Base-by-base conservation (phyloP, 768 basidiomycete genomes). In the Phylloporus sp. region DNA sequence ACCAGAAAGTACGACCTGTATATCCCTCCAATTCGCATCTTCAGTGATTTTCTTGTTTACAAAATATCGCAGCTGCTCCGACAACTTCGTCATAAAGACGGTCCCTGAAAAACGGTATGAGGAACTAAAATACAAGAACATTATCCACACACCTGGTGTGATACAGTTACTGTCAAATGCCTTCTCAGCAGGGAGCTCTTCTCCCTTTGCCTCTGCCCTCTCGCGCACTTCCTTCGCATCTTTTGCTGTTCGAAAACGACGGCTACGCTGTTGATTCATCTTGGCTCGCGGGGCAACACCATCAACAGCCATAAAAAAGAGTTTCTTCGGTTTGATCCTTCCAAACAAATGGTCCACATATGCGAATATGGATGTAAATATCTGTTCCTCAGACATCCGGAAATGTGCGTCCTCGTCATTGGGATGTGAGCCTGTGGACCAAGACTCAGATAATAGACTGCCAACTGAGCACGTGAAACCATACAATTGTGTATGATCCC, bases 111-210 rank as follows among this genome's bases (percentile, higher is more conserved):
- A 29, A 31, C 1, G 15, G 27, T 7, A 50, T 43, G 22, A 51
- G 22, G 18, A 15, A 22, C 20, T 15, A n/a, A 40, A 18, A 15
- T 9, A 28, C 3, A 7, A 36, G 6, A 41, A 13, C 16, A 45
- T 8, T 24, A n/a, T 12, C 11, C 24, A 70, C 85, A 47, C 61
- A 89, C 95, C 95, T 52, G 97, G 97, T 5, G 97, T 98, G 61
- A 99, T 99, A 71, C 94, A 97, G 69, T 99, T 98, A 59, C 90
- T 92, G 70, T 98, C 97, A 66, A 99, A 99, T 5, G 95, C 92
- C 69, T 95, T 97, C 74, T 91, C 88, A 5, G 87, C 83, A 3
- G 95, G 95, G 46, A 98, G 67, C 62, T 88, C 84, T 75, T 97
- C 95, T 36, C 97, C 95, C 59, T 90, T 92, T 45, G 79, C 74